Evolutionary conservation across 2,329 filamentous ascomycete genomes (phyloP), one percentile per base, ranked within the genome.

Genomic region (Colletotrichum costaricense): DNA sequence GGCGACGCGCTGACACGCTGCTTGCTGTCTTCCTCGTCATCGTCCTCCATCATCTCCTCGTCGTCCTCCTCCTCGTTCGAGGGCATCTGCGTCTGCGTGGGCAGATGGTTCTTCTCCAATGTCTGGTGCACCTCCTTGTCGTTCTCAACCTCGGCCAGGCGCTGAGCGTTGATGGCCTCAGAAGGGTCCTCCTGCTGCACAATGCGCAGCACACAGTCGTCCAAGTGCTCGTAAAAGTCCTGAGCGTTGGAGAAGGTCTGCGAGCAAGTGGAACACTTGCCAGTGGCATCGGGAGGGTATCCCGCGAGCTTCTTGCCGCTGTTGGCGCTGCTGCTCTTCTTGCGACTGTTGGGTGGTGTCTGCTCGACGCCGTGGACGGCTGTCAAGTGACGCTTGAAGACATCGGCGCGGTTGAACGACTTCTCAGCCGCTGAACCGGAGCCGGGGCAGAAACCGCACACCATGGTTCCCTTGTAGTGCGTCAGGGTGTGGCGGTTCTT

Each of bases 151-250:
- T 92, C 88, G 63, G 91, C 90, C 54, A 94, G 84, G 65, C 91
- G 90, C 79, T 89, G 88, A 2, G 90, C 91, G 79, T 93, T 93
- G 84, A 93, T 90, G 22, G 90, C 90, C 83, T 93, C 91, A 30
- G 90, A 88, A 4, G 91, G 91, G 76, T 93, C 92, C 80, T 93
- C 91, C 81, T 93, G 91, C 81, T 93, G 91, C 30, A 93, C 92
- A 78, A 93, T 93, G 80, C 91, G 90, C 76, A 93, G 85, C 74
- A 93, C 92, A 79, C 92, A 93, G 84, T 93, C 91, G 78, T 93
- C 96, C 80, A 98, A 87, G 88, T 98, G 96, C 88, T 98, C 97
- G 83, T 98, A 98, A 85, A 98, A 98, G 85, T 98, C 96, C 82
- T 98, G 96, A 5, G 95, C 95, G 79, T 95, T 98, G 85, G 90